Percentiles rank a stretch among this genome's conserved stretches.
Evolutionary conservation across 1,139 yeast species (phyloP).

Genomic region (Candida pseudoviswanathii): DNA sequence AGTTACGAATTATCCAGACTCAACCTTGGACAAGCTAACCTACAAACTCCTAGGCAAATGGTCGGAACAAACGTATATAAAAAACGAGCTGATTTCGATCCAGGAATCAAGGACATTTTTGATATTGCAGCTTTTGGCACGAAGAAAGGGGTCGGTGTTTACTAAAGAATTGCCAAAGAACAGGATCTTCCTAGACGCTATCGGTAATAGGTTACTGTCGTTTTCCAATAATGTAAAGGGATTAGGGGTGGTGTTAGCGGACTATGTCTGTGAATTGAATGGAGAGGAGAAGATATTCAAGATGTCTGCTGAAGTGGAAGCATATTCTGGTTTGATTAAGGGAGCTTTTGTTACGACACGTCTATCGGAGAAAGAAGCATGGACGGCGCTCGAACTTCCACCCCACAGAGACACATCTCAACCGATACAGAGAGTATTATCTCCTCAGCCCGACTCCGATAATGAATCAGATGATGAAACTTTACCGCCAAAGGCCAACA

Average conservation of each 20-base stretch:
- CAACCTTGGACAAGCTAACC: constrained; percentile 11
- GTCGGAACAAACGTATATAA: constrained; percentile 31
- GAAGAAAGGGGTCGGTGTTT: constrained; percentile 20
- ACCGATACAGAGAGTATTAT: neutral
- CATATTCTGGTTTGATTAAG: constrained; percentile 12
- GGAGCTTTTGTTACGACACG: neutral
- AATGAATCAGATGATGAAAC: constrained; percentile 59
- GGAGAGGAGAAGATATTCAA: constrained; percentile 40
- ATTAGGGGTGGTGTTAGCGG: constrained; percentile 51
- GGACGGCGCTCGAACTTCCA: constrained; percentile 19
- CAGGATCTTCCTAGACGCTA: constrained; percentile 37
- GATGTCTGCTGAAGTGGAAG: constrained; percentile 18
- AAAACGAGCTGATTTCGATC: constrained; percentile 34
- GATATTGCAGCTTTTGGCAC: constrained; percentile 28
- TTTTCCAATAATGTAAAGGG: constrained; percentile 42
- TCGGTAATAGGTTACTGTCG: constrained; percentile 49
- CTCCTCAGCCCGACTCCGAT: constrained; percentile 24
- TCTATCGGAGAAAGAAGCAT: constrained; percentile 14
- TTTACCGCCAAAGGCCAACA: constrained; percentile 32
- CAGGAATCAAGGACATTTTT: constrained; percentile 41
- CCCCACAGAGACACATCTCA: constrained; percentile 3
- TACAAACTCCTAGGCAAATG: constrained; percentile 25
- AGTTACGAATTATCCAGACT: constrained; percentile 9
- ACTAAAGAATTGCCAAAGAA: constrained; percentile 25
- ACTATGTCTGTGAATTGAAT: constrained; percentile 40